A percentile compares a stretch with the other conserved stretches of the same genome.
Evolutionary conservation across 2,329 filamentous ascomycete genomes (phyloP).

Genomic region (Paraconiothyrium sp.): DNA sequence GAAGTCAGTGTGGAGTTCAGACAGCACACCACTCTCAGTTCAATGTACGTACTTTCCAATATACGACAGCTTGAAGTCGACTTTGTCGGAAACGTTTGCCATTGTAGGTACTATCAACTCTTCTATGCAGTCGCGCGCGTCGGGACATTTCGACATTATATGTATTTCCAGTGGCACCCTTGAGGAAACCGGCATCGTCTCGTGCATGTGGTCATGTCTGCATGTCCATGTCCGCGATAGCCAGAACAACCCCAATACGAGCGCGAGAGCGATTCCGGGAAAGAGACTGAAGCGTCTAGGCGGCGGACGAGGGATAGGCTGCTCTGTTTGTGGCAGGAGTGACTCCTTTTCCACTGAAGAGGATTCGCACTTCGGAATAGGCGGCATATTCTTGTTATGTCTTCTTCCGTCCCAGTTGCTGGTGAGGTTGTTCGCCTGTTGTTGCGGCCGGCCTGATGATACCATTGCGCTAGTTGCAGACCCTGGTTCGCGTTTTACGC

Average conservation of each 20-base stretch:
- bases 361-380: slow-evolving; percentile 12
- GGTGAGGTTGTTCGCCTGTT: not conserved
- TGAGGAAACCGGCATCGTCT: slow-evolving; percentile 53
- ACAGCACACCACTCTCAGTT: not conserved
- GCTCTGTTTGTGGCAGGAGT: slow-evolving; percentile 36
- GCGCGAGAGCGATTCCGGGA: slow-evolving; percentile 35
- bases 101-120: slow-evolving; percentile 86
- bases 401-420: slow-evolving; percentile 1
- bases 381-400: not conserved
- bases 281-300: slow-evolving; percentile 35
- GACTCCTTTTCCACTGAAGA: slow-evolving; percentile 42
- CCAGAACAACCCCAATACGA: slow-evolving; percentile 45
- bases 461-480: not conserved
- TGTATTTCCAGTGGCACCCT: slow-evolving; percentile 87
- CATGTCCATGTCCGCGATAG: slow-evolving; percentile 40
- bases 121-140: slow-evolving; percentile 83
- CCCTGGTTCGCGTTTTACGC: not conserved
- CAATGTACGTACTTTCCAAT: slow-evolving; percentile 74
- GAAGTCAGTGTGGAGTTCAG: not conserved
- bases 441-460: slow-evolving; percentile 1
- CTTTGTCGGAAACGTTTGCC: slow-evolving; percentile 81
- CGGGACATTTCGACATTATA: slow-evolving; percentile 94
- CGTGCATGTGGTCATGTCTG: slow-evolving; percentile 35
- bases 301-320: slow-evolving; percentile 29
- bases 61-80: slow-evolving; percentile 90